A percentile compares a stretch with the other conserved stretches of the same genome.
Conservation (phyloP, 306 rosid species). For the Echinosophora koreensis region DNA sequence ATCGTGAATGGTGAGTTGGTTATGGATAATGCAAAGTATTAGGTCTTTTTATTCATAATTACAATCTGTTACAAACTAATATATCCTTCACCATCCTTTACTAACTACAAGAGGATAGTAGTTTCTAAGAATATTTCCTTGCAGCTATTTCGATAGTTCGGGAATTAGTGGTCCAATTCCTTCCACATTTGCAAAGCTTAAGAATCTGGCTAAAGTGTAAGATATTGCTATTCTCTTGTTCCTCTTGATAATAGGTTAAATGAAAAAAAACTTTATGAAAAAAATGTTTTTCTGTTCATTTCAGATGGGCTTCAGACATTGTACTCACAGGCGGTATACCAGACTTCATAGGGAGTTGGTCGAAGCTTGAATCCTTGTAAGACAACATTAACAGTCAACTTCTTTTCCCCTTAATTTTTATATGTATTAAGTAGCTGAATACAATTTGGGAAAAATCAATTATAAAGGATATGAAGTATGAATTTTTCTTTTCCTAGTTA, state of each 20-base stretch:
- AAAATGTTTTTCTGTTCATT: slow-evolving; percentile 34
- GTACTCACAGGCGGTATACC: slow-evolving; percentile 75
- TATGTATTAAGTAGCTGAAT: background rate
- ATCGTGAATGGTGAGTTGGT: background rate
- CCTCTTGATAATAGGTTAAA: background rate
- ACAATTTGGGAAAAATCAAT: background rate
- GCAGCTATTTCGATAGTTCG: slow-evolving; percentile 79
- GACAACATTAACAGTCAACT: slow-evolving; percentile 35
- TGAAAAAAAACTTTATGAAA: background rate
- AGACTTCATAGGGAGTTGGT: slow-evolving; percentile 77
- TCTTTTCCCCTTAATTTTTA: background rate
- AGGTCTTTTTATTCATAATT: slow-evolving; percentile 3
- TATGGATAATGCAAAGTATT: background rate
- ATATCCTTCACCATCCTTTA: slow-evolving; percentile 1
- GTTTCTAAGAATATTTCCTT: slow-evolving; percentile 42
- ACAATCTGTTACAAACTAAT: background rate
- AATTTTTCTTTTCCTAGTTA: background rate
- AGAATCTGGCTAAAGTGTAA: slow-evolving; percentile 63
- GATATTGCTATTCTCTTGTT: slow-evolving; percentile 43
- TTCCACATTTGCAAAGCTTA: slow-evolving; percentile 66
- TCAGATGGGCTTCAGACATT: slow-evolving; percentile 78
- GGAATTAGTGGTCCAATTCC: slow-evolving; percentile 88
- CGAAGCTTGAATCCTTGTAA: slow-evolving; percentile 71
- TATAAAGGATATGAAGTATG: background rate
- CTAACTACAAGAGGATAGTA: slow-evolving; percentile 16